phyloP scores from a whole-genome alignment of 768 basidiomycete genomes.

The Mrakia gelida region DNA sequence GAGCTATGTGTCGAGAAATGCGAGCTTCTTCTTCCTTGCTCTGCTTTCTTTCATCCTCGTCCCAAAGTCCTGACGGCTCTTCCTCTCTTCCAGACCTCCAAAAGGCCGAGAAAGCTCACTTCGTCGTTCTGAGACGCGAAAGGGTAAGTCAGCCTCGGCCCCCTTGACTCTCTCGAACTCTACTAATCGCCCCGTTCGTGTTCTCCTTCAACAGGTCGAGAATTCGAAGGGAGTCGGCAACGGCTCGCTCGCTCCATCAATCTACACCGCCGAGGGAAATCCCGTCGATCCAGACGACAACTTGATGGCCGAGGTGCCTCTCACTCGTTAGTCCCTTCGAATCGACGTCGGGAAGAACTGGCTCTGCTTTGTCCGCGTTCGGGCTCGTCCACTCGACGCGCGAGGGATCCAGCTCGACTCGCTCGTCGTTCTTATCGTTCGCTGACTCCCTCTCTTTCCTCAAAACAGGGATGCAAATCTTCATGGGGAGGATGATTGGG shows the following conservation, averaged over 20 bases:
- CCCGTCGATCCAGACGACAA: constrained; percentile 27
- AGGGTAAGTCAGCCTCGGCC: constrained; percentile 58
- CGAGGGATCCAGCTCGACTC: too few species aligned
- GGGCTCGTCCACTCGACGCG: too few species aligned
- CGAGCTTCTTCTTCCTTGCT: too few species aligned
- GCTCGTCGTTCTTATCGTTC: too few species aligned
- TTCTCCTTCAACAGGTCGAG: constrained; percentile 5
- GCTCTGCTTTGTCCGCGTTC: too few species aligned
- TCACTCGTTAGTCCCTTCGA: background rate
- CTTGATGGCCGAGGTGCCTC: constrained; percentile 30
- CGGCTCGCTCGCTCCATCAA: constrained; percentile 8
- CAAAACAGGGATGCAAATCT: constrained; percentile 58
- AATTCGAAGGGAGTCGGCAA: constrained; percentile 16
- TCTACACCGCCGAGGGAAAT: constrained; percentile 27
- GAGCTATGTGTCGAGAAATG: constrained; percentile 88
- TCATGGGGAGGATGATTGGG: constrained; percentile 68
- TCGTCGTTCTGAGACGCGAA: constrained; percentile 79
- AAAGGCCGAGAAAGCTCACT: constrained; percentile 91
- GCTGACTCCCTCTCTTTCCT: too few species aligned
- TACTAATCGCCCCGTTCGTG: background rate
- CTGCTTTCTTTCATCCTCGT: too few species aligned
- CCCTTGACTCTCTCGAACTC: too few species aligned
- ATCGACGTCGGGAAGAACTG: too few species aligned
- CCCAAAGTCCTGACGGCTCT: too few species aligned
- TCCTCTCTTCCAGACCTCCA: constrained; percentile 49